Percentiles rank a stretch among this genome's conserved stretches.
Conservation (phyloP, 495 filamentous ascomycete species). For the Penicillium waksmanii region DNA sequence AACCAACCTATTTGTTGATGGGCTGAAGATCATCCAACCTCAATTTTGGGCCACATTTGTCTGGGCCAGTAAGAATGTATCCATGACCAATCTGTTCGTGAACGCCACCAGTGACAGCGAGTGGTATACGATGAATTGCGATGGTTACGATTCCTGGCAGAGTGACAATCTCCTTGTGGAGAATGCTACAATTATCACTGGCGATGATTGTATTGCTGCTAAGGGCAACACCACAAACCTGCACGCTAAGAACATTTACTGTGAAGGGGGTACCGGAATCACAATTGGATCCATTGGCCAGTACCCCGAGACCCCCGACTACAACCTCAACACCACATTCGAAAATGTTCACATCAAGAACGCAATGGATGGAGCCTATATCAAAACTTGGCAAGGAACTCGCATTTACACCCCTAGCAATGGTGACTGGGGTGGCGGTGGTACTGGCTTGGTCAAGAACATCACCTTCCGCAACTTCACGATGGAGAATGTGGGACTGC, state of each 20-base stretch:
- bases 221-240: slow-evolving; percentile 48
- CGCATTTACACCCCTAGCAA: slow-evolving; percentile 31
- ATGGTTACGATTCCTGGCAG: slow-evolving; percentile 42
- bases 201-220: slow-evolving; percentile 43
- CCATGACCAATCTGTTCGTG: slow-evolving; percentile 46
- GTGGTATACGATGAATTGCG: slow-evolving; percentile 39
- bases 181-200: slow-evolving; percentile 39
- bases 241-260: slow-evolving; percentile 34
- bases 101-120: slow-evolving; percentile 38
- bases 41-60: slow-evolving; percentile 52
- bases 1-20: slow-evolving; percentile 35
- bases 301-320: slow-evolving; percentile 32
- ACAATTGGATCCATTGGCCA: slow-evolving; percentile 53
- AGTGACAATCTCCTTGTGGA: slow-evolving; percentile 35
- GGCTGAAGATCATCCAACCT: slow-evolving; percentile 41
- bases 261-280: slow-evolving; percentile 33
- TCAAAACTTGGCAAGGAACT: slow-evolving; percentile 56
- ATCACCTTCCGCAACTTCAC: slow-evolving; percentile 55
- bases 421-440: slow-evolving; percentile 35
- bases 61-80: slow-evolving; percentile 36
- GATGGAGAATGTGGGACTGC: slow-evolving; percentile 53
- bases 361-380: slow-evolving; percentile 55
- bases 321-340: slow-evolving; percentile 29
- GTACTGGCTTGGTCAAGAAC: slow-evolving; percentile 47
- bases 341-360: slow-evolving; percentile 33